Evolutionary conservation across 2,329 filamentous ascomycete genomes (phyloP).

Genomic region (Alternaria panax): DNA sequence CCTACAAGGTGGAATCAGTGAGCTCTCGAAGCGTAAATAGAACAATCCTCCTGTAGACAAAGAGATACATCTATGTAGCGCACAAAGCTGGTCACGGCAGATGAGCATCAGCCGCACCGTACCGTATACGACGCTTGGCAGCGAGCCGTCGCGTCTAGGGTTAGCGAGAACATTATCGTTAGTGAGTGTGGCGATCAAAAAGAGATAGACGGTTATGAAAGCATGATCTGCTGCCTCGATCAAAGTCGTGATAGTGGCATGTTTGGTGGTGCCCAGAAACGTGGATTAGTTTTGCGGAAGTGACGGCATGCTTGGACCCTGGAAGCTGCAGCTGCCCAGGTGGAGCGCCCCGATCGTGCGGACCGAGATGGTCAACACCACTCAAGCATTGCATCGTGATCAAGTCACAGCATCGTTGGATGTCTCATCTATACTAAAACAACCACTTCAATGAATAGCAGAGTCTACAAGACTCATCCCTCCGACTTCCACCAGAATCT

Average conservation of each 20-base stretch:
- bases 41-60: neutral
- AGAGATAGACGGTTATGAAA: neutral
- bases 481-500: constrained; percentile 63
- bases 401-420: neutral
- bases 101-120: constrained; percentile 21
- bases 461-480: constrained; percentile 24
- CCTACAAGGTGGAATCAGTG: neutral
- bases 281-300: constrained; percentile 1
- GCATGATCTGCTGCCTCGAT: neutral
- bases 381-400: neutral
- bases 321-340: neutral
- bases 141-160: constrained; percentile 3
- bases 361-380: neutral
- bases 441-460: constrained; percentile 10
- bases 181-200: constrained; percentile 2
- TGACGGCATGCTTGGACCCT: constrained; percentile 13
- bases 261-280: neutral
- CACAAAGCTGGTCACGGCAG: constrained; percentile 5
- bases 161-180: constrained; percentile 11
- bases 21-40: no score
- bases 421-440: neutral
- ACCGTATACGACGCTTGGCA: constrained; percentile 23
- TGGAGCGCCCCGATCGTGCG: no score
- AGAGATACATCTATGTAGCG: constrained; percentile 3
- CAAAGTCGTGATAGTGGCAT: neutral